Evolutionary conservation across 2,329 filamentous ascomycete genomes (phyloP).

Genomic region (Aspergillus sp.): DNA sequence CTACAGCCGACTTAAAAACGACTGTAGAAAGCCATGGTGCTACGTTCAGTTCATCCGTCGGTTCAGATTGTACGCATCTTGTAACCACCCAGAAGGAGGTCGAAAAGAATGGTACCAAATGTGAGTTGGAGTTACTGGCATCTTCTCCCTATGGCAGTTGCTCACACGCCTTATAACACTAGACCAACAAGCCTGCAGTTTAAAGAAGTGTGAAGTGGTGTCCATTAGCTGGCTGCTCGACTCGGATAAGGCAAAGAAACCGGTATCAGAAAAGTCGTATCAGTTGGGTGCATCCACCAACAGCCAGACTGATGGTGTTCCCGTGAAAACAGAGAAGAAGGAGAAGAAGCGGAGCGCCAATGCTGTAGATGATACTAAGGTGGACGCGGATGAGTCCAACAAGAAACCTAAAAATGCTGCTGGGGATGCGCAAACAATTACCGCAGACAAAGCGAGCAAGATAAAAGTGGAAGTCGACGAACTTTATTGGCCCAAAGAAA

Average conservation of each 20-base stretch:
- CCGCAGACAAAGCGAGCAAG: slow-evolving; percentile 39
- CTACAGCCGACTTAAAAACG: slow-evolving; percentile 15
- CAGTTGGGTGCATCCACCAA: slow-evolving; percentile 24
- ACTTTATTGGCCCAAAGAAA: slow-evolving; percentile 15
- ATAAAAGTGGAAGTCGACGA: slow-evolving; percentile 52
- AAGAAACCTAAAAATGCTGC: slow-evolving; percentile 39
- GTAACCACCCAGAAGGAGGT: slow-evolving; percentile 39
- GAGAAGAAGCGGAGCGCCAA: slow-evolving; percentile 31
- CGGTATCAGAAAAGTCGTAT: slow-evolving; percentile 42
- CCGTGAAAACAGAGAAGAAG: slow-evolving; percentile 35
- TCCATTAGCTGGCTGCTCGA: slow-evolving; percentile 62
- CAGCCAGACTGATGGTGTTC: slow-evolving; percentile 18
- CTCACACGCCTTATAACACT: slow-evolving; percentile 52
- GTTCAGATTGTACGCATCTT: slow-evolving; percentile 38
- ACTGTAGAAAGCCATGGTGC: slow-evolving; percentile 38
- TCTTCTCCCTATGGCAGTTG: slow-evolving; percentile 44
- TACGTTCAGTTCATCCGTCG: slow-evolving; percentile 30
- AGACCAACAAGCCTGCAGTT: slow-evolving; percentile 48
- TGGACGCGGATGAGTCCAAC: slow-evolving; percentile 22
- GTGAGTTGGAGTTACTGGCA: slow-evolving; percentile 37
- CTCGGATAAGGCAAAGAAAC: slow-evolving; percentile 47
- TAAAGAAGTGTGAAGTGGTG: slow-evolving; percentile 56
- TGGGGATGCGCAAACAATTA: slow-evolving; percentile 45
- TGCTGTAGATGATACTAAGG: slow-evolving; percentile 16
- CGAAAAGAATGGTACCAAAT: slow-evolving; percentile 36